Evolutionary conservation across 495 filamentous ascomycete species (phyloP).

Genomic region (Xylaria longipes): DNA sequence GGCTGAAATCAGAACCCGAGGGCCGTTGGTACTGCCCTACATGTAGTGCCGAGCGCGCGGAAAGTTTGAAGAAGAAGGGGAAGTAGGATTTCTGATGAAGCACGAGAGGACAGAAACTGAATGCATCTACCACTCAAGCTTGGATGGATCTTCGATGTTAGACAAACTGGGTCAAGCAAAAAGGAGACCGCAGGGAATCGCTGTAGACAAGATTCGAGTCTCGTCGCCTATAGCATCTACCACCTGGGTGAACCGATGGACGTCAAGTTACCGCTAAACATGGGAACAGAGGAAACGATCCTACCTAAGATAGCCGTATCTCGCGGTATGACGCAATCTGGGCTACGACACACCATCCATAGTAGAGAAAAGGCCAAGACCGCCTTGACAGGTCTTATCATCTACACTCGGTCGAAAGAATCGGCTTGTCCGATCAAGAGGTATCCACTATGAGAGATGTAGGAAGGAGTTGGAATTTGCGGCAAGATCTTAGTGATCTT

Average conservation of each 20-base stretch:
- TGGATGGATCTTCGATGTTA: background rate
- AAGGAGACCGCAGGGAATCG: background rate
- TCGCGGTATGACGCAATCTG: background rate
- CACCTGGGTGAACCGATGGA: background rate
- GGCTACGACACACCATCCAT: background rate
- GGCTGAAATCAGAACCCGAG: slow-evolving; percentile 83
- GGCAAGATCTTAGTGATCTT: background rate
- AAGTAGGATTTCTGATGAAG: slow-evolving; percentile 25
- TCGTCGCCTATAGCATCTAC: background rate
- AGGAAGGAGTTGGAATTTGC: background rate
- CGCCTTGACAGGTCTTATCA: background rate
- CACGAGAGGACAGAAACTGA: too few relatives aligned
- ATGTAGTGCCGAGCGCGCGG: slow-evolving; percentile 59
- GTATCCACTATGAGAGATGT: background rate
- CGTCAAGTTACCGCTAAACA: background rate
- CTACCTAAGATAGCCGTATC: background rate
- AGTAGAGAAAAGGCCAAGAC: background rate
- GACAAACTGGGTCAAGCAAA: background rate
- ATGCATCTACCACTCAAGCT: background rate
- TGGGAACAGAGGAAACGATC: too few relatives aligned
- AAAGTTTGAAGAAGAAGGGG: slow-evolving; percentile 59
- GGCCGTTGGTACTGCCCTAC: slow-evolving; percentile 93
- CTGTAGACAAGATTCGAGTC: background rate
- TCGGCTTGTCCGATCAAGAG: background rate
- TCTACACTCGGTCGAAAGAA: background rate